Conservation (phyloP, 208 protist genomes). For the Phytomonas sp. region DNA sequence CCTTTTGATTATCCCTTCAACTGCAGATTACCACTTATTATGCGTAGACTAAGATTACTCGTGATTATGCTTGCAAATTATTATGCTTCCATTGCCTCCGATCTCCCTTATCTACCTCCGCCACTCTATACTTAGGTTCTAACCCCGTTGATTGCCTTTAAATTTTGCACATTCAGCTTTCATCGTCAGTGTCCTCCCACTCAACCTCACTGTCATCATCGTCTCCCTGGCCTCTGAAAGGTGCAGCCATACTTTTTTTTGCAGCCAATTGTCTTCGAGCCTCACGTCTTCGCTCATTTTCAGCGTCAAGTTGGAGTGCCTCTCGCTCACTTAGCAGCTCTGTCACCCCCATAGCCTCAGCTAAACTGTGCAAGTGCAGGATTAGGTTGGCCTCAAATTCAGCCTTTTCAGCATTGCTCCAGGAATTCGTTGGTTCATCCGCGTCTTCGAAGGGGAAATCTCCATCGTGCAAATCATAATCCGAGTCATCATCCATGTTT, state of each 20-base stretch:
- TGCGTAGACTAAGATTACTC: neutral
- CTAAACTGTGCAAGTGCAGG: conserved; percentile 22
- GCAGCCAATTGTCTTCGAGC: conserved; percentile 8
- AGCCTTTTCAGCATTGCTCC: conserved; percentile 30
- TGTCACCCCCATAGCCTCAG: conserved; percentile 25
- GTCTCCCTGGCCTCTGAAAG: conserved; percentile 9
- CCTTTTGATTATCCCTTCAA: neutral
- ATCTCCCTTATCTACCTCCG: neutral
- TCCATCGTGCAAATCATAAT: conserved; percentile 15
- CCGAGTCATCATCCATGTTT: conserved; percentile 14
- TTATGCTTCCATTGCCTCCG: neutral
- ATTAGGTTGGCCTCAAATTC: conserved; percentile 41
- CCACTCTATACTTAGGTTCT: neutral
- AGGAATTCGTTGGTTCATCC: conserved; percentile 14
- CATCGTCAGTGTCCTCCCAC: conserved; percentile 9
- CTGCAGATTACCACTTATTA: neutral
- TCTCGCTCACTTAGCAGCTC: conserved; percentile 27
- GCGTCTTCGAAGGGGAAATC: conserved; percentile 18
- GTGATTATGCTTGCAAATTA: neutral
- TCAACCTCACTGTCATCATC: conserved; percentile 19
- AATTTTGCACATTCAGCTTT: neutral
- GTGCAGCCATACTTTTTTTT: neutral
- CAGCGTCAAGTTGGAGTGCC: conserved; percentile 4
- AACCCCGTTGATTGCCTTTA: neutral
- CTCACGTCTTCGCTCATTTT: conserved; percentile 6